These are phyloP conservation scores for Diophrys appendiculata DNA, from an alignment of 73 alveolate genomes.

Conservation along the genomic window DNA sequence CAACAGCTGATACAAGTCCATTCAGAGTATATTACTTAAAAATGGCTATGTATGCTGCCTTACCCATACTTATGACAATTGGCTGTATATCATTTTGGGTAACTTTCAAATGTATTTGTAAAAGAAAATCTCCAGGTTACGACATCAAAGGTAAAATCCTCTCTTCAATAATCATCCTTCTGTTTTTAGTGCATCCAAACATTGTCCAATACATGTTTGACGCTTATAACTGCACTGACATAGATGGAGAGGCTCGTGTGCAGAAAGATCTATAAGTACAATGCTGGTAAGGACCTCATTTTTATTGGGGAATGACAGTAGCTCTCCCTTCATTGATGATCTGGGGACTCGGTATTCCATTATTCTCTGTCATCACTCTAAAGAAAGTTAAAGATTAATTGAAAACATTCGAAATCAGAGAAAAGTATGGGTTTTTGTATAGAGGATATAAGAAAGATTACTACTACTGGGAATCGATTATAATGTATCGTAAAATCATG, in stretches of 20 bases:
- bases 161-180: constrained; percentile 42
- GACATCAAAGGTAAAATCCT: constrained; percentile 7
- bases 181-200: constrained; percentile 65
- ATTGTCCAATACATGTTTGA: constrained; percentile 52
- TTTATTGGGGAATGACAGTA: constrained; percentile 15
- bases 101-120: not conserved
- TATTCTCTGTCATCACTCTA: constrained; percentile 23
- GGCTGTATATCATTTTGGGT: not conserved
- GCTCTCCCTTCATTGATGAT: constrained; percentile 48
- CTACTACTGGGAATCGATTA: constrained; percentile 52
- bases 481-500: constrained; percentile 39
- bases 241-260: constrained; percentile 29
- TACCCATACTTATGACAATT: constrained; percentile 2
- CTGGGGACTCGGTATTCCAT: constrained; percentile 71
- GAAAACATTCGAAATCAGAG: constrained; percentile 28
- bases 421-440: constrained; percentile 44
- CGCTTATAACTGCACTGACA: constrained; percentile 27
- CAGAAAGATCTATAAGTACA: constrained; percentile 18
- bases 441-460: constrained; percentile 25
- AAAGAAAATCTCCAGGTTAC: not conserved
- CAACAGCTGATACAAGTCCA: no score
- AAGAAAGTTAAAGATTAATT: constrained; percentile 10
- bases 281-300: constrained; percentile 45
- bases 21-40: not conserved
- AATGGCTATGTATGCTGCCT: not conserved